These are phyloP conservation scores for Pseudozyma thailandica DNA, from an alignment of 1,284 basidiomycete species.

Conservation along the genomic window DNA sequence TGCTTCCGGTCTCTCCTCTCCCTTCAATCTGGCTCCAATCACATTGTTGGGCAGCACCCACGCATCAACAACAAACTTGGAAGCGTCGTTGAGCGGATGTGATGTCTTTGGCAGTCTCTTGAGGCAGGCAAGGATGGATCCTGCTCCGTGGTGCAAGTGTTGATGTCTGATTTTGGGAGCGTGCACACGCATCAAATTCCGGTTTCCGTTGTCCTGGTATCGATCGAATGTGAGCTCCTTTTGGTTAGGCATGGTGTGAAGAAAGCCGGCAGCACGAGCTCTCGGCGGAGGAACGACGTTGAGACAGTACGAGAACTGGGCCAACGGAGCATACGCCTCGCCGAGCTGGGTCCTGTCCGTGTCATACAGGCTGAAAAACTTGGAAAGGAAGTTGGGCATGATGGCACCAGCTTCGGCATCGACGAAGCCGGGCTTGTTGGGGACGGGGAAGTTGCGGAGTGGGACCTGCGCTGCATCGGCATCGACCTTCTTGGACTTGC, in stretches of 20 bases:
- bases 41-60: conserved; percentile 74
- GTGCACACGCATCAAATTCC: conserved; percentile 64
- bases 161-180: conserved; percentile 45
- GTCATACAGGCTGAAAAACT: conserved; percentile 84
- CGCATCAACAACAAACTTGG: conserved; percentile 87
- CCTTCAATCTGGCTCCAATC: conserved; percentile 53
- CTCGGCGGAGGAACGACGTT: conserved; percentile 86
- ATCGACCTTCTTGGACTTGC: conserved; percentile 49
- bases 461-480: conserved; percentile 59
- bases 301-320: conserved; percentile 87
- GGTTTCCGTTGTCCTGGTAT: conserved; percentile 72
- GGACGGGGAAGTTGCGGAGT: conserved; percentile 74
- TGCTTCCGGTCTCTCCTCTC: conserved; percentile 69
- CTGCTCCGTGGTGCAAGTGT: conserved; percentile 76
- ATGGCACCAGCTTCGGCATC: conserved; percentile 76
- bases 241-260: conserved; percentile 77
- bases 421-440: conserved; percentile 79
- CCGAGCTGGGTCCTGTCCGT: conserved; percentile 76
- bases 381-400: conserved; percentile 78
- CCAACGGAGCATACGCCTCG: conserved; percentile 81
- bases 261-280: conserved; percentile 65
- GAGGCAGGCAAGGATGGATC: conserved; percentile 76
- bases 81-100: conserved; percentile 75
- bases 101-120: conserved; percentile 78
- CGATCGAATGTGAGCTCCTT: conserved; percentile 78